A percentile compares a stretch with the other conserved stretches of the same genome.
Evolutionary conservation across 208 protist species (phyloP).

Genomic region (Kentomonas sorsogonicus): DNA sequence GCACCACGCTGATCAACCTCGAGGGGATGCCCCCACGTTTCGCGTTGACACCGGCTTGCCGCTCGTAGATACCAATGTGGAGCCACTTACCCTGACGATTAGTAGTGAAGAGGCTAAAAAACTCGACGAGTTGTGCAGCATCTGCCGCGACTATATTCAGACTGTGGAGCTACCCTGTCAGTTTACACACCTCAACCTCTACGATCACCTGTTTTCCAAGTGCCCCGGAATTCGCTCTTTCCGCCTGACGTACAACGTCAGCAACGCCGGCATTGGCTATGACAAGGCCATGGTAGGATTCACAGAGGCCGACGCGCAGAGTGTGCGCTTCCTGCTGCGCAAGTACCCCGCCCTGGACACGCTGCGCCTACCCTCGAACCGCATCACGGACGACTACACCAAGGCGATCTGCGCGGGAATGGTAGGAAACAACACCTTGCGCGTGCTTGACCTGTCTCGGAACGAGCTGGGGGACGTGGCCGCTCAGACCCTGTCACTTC

Average conservation of each 20-base stretch:
- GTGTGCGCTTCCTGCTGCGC: conserved; percentile 45
- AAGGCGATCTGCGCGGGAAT: conserved; percentile 59
- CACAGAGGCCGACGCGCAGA: conserved; percentile 52
- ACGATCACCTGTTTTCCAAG: conserved; percentile 59
- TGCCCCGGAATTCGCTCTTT: conserved; percentile 60
- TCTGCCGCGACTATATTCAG: conserved; percentile 72
- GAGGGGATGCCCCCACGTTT: no score
- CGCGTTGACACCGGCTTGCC: no score
- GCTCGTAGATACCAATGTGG: no score
- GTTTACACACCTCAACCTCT: conserved; percentile 58
- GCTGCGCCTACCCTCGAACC: conserved; percentile 69
- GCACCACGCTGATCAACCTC: no score
- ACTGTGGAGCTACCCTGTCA: conserved; percentile 64
- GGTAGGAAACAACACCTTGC: conserved; percentile 51
- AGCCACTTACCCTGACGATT: no score
- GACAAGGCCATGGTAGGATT: conserved; percentile 70
- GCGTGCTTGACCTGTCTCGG: conserved; percentile 76
- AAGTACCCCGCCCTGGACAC: conserved; percentile 38
- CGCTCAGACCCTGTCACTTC: conserved; percentile 50
- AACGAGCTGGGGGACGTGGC: conserved; percentile 75
- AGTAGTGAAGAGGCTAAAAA: conserved; percentile 16
- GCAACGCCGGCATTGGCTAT: conserved; percentile 48
- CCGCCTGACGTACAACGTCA: conserved; percentile 69
- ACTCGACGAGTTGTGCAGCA: conserved; percentile 51
- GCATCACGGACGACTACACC: conserved; percentile 39